phyloP scores from a whole-genome alignment of 2,329 filamentous ascomycete species.

The Penicillium sp. region DNA sequence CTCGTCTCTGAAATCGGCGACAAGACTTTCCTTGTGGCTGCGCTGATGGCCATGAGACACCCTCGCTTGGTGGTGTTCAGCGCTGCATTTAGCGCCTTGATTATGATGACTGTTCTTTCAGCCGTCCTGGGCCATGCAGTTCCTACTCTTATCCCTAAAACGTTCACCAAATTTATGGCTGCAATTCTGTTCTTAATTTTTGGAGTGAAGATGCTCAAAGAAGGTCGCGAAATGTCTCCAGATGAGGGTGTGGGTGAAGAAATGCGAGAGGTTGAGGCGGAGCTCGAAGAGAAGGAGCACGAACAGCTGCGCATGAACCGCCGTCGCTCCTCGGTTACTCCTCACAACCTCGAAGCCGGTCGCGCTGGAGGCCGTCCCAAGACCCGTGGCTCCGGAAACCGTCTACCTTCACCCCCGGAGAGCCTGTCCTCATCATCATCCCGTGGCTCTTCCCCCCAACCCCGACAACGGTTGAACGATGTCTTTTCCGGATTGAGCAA shows the following conservation, averaged over 20 bases:
- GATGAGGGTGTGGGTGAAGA: constrained; percentile 93
- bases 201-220: constrained; percentile 76
- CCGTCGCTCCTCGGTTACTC: constrained; percentile 67
- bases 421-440: constrained; percentile 76
- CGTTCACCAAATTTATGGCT: constrained; percentile 85
- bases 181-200: constrained; percentile 86
- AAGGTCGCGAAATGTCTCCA: constrained; percentile 84
- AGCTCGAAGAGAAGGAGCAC: constrained; percentile 90
- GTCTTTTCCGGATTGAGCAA: constrained; percentile 72
- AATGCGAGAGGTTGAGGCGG: constrained; percentile 95
- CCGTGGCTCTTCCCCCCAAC: constrained; percentile 56
- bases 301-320: constrained; percentile 65
- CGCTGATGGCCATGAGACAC: constrained; percentile 99
- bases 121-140: constrained; percentile 90
- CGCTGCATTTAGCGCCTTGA: constrained; percentile 85
- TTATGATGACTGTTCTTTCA: constrained; percentile 93
- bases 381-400: constrained; percentile 66
- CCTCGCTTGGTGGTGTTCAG: constrained; percentile 90
- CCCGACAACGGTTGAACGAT: constrained; percentile 47
- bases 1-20: constrained; percentile 94
- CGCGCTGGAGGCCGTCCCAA: constrained; percentile 62
- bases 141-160: constrained; percentile 83
- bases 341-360: constrained; percentile 78
- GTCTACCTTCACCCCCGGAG: constrained; percentile 75
- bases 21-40: constrained; percentile 97